phyloP scores from a whole-genome alignment of 768 basidiomycete species.

The Tricholoma furcatifolium region DNA sequence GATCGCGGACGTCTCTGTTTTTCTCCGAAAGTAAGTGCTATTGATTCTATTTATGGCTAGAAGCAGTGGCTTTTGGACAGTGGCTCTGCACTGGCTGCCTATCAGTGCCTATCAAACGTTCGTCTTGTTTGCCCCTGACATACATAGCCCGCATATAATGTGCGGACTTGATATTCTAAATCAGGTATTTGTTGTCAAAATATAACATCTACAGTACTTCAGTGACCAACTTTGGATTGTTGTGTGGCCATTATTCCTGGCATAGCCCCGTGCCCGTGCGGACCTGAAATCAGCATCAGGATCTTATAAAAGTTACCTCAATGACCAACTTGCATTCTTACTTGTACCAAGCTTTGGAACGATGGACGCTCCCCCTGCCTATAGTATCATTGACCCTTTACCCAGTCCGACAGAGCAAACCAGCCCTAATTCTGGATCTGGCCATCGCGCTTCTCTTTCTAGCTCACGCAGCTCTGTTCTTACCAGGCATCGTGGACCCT shows the following conservation, averaged over 20 bases:
- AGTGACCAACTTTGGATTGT: neutral
- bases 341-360: neutral
- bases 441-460: neutral
- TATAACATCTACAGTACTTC: too few relatives aligned
- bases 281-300: neutral
- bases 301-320: neutral
- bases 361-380: conserved; percentile 3
- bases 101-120: neutral
- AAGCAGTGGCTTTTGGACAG: neutral
- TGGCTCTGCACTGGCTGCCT: too few relatives aligned
- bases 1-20: too few relatives aligned
- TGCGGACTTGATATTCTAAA: too few relatives aligned
- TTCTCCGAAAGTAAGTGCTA: too few relatives aligned
- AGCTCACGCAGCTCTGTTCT: neutral
- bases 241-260: too few relatives aligned
- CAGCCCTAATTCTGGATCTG: neutral
- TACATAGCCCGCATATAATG: too few relatives aligned
- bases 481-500: neutral
- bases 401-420: neutral
- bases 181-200: too few relatives aligned
- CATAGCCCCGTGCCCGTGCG: neutral
- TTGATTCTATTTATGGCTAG: neutral
- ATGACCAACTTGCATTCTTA: too few relatives aligned
- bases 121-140: too few relatives aligned
- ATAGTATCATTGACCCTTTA: neutral